Evolutionary conservation across 768 basidiomycete genomes (phyloP), one percentile per base, ranked within the genome.

Genomic region (Coprinellus micaceus): DNA sequence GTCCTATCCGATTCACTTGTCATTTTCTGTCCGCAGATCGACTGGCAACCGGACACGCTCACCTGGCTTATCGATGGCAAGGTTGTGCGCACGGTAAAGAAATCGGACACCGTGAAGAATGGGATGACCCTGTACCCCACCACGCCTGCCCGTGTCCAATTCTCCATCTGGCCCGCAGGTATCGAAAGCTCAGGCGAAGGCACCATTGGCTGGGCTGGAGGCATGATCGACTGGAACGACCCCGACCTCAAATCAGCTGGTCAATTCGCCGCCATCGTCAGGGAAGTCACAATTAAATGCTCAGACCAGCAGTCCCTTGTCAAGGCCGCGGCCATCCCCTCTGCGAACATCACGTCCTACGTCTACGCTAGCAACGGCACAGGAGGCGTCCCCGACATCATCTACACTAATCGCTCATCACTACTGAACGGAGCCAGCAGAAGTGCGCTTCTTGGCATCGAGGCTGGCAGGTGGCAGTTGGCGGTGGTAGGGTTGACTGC

Each of bases 121-220:
- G 85, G 86, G 45, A 73, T 87, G 43, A 72, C 69, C 56, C 71
- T 83, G 54, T 94, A 84, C 69, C 92, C 92, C 7, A 81, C 71
- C 54, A 92, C 91, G 2, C 91, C 93, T 2, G 81, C 89, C 29
- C 84, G 89, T 41, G 79, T 94, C 43, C 89, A 94, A 69, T 68
- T 94, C 55, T 89, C 86, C 88, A 61, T 94, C 52, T 94, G 91
- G 91, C 87, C 91, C n/a, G 87, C 88, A 5, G 92, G 91, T 29
- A 85, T 89, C 64, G 55, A 75, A 37, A 64, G 76, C 9, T 77
- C 75, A 30, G 75, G 89, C 7, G 70, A 74, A 48, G 92, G 92
- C 24, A 92, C 88, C 7, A 71, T 95, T 30, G 63, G 81, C 54
- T 95, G 92, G 91, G 79, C 84, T 15, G 89, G 89, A 59, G 91